Evolutionary conservation across 495 filamentous ascomycete genomes (phyloP).

Genomic region (Aspergillus bertholletiae): DNA sequence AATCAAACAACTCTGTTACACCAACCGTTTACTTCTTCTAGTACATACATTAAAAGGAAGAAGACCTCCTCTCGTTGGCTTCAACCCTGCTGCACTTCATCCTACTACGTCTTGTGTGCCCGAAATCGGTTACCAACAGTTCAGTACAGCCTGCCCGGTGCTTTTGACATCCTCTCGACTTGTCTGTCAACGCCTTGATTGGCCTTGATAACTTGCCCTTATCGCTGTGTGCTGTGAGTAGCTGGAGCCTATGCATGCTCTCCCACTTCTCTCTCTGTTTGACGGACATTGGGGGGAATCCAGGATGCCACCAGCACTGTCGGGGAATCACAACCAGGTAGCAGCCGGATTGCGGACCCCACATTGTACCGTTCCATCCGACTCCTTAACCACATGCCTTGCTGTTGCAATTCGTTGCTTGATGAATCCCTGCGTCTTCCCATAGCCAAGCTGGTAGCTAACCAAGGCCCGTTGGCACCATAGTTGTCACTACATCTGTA

Average conservation of each 20-base stretch:
- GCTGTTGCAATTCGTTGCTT: neutral
- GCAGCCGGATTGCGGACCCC: neutral
- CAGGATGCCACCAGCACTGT: neutral
- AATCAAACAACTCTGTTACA: slow-evolving; percentile 9
- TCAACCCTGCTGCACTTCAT: neutral
- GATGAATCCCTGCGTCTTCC: neutral
- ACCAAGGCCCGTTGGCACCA: slow-evolving; percentile 6
- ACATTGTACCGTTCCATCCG: neutral
- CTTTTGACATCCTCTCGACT: neutral
- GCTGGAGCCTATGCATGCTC: slow-evolving; percentile 1
- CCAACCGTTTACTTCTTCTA: neutral
- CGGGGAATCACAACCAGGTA: neutral
- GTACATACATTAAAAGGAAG: neutral
- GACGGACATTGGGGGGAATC: slow-evolving; percentile 1
- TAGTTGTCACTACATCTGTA: slow-evolving; percentile 10
- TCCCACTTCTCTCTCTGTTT: slow-evolving; percentile 6
- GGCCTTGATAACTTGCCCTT: neutral
- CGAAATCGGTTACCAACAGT: slow-evolving; percentile 7
- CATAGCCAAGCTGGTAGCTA: slow-evolving; percentile 13
- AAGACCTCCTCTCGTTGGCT: neutral
- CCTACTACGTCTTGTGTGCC: slow-evolving; percentile 1
- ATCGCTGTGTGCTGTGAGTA: slow-evolving; percentile 11
- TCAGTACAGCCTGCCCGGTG: neutral
- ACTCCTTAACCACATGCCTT: neutral
- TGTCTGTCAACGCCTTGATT: neutral